Conservation (phyloP, 106 monocot species). For the Apostasia shenzhenica region DNA sequence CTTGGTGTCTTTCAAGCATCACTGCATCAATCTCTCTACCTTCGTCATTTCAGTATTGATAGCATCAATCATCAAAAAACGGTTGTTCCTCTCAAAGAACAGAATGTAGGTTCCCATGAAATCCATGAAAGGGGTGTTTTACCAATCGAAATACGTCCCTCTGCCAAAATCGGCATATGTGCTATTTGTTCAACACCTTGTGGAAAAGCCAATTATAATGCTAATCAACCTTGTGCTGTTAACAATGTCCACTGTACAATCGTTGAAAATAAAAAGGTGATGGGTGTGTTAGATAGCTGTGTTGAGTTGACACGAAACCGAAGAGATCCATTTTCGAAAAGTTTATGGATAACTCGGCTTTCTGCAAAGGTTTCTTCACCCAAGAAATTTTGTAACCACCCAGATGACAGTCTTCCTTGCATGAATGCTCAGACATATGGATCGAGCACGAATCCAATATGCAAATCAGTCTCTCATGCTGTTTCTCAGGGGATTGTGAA, state of each 20-base stretch:
- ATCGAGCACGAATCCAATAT: constrained; percentile 24
- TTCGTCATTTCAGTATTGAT: constrained; percentile 4
- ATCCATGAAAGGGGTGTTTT: background rate
- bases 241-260: constrained; percentile 4
- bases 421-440: constrained; percentile 1
- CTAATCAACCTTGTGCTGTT: background rate
- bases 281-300: constrained; percentile 8
- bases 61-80: constrained; percentile 11
- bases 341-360: constrained; percentile 60
- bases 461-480: background rate
- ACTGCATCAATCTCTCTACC: constrained; percentile 42
- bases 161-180: background rate
- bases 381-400: background rate
- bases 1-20: constrained; percentile 6
- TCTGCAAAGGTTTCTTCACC: constrained; percentile 25
- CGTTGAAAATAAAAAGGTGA: background rate
- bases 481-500: too few relatives aligned
- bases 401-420: background rate
- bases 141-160: background rate
- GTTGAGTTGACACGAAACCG: constrained; percentile 2
- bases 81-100: constrained; percentile 12
- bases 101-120: background rate
- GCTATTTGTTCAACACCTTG: background rate
- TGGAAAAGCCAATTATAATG: constrained; percentile 1
- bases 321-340: constrained; percentile 26